Conservation (phyloP, 106 monocot genomes). For the Cymbidium sinense region DNA sequence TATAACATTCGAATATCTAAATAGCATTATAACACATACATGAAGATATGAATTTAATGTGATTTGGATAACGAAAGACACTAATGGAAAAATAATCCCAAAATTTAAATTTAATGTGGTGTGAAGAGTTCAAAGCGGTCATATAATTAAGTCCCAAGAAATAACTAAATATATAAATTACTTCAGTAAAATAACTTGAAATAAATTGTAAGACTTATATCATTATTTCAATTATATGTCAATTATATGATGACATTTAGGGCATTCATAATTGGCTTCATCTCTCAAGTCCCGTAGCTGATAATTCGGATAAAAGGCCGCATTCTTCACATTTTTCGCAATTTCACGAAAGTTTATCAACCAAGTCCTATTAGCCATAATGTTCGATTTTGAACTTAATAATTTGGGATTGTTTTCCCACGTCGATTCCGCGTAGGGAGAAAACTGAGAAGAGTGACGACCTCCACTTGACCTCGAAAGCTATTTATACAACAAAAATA, state of each 20-base stretch:
- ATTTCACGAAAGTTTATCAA: slow-evolving; percentile 69
- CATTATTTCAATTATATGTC: slow-evolving; percentile 94
- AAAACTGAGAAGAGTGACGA: neutral
- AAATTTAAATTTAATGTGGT: too few relatives aligned
- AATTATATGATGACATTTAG: slow-evolving; percentile 74
- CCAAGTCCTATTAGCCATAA: slow-evolving; percentile 51
- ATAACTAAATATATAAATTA: too few relatives aligned
- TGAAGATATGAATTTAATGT: too few relatives aligned
- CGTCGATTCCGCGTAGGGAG: neutral
- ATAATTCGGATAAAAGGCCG: slow-evolving; percentile 26
- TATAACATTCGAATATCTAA: too few relatives aligned
- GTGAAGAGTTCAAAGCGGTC: too few relatives aligned
- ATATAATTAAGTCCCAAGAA: too few relatives aligned
- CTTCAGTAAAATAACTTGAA: too few relatives aligned
- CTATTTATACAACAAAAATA: neutral
- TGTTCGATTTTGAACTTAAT: neutral
- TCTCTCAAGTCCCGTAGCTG: slow-evolving; percentile 45
- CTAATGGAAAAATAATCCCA: neutral
- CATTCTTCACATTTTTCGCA: slow-evolving; percentile 84
- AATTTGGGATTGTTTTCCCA: neutral
- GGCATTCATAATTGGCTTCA: slow-evolving; percentile 74
- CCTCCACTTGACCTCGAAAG: neutral
- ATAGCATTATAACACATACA: too few relatives aligned
- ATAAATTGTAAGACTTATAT: slow-evolving; percentile 53
- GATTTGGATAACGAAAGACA: neutral